These are phyloP conservation scores for Nigrospora osmanthi DNA, from an alignment of 2,329 filamentous ascomycete genomes.

Conservation along the genomic window DNA sequence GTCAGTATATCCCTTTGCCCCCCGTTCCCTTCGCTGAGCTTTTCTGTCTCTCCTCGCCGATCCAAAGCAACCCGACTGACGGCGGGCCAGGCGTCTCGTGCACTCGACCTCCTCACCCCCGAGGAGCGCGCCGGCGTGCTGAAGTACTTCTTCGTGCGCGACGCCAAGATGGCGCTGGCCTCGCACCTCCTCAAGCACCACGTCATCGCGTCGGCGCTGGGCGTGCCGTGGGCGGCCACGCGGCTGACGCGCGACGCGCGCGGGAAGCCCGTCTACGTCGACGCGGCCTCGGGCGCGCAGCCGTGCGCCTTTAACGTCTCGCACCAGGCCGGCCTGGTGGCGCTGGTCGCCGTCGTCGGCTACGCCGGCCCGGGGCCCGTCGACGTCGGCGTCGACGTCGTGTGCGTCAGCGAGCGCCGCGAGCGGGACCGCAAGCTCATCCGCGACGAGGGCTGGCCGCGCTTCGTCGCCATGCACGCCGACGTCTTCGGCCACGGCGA, in stretches of 20 bases:
- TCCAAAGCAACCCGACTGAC: too few relatives aligned
- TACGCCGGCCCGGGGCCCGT: conserved; percentile 17
- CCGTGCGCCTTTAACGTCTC: conserved; percentile 65
- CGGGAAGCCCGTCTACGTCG: conserved; percentile 45
- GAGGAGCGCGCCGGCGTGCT: conserved; percentile 51
- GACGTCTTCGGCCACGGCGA: conserved; percentile 62
- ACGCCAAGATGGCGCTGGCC: conserved; percentile 67
- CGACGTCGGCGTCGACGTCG: conserved; percentile 67
- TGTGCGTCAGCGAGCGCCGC: conserved; percentile 63
- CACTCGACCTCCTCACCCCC: conserved; percentile 41
- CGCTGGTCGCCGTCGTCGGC: conserved; percentile 47
- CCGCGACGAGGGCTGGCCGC: conserved; percentile 46
- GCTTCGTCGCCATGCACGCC: conserved; percentile 64
- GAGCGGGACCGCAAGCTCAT: conserved; percentile 53
- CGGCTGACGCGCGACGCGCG: conserved; percentile 45
- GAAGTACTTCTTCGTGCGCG: conserved; percentile 57
- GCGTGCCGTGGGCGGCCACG: conserved; percentile 53
- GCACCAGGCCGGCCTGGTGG: conserved; percentile 70
- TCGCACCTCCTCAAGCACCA: conserved; percentile 70
- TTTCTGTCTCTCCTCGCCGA: too few relatives aligned
- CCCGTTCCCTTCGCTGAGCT: conserved; percentile 1
- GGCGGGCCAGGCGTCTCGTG: conserved; percentile 38
- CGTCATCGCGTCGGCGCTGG: conserved; percentile 51
- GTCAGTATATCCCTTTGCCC: neutral
- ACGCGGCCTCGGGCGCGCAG: conserved; percentile 36